Base-by-base conservation (phyloP, 1,284 basidiomycete species). In the Porodaedalea pini region DNA sequence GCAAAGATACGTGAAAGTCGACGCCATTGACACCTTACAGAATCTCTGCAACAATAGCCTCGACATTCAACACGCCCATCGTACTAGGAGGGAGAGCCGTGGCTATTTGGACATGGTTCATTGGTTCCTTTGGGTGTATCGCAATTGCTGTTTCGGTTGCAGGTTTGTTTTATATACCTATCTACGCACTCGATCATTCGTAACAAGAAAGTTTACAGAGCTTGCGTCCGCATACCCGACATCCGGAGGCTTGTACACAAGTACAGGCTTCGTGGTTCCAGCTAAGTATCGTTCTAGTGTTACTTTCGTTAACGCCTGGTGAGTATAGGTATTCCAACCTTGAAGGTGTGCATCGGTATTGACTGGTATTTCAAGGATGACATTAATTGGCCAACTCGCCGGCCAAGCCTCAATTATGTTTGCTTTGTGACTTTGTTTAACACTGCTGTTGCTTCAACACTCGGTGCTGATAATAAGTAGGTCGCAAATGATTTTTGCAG, bases 211-310 rank as follows among this genome's bases (percentile, higher is more conserved):
- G 7, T 32, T 15, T 31, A 34, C 36, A 63, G 63, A 64, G 47
- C 56, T 64, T 10, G 58, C 62, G 7, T 63, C 62, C 8, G 63
- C 63, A 2, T 64, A 64, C 53, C 63, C 63, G 3, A 63, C 63
- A 3, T 57, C 62, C 2, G 61, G 63, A 17, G 63, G 63, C 3
- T 51, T 62, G 15, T 64, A 64, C 44, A 61, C 58, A 17, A 55
- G 63, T 29, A 62, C 61, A 6, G 58, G 58, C 15, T 63, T 60
- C 44, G 62, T 63, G 25, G 56, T 63, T n/a, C 62, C 62, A 2
- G 19, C 41, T 10, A 54, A 40, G 15, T 60, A 60, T 40, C 54
- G 62, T 17, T 19, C 53, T n/a, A 54, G 44, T 48, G 61, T 62
- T 17, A 60, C 58, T 15, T 63, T 62, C 34, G 54, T 60, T 3